Percentiles rank a stretch among this genome's conserved stretches.
Conservation (phyloP, 2,329 filamentous ascomycete species). For the Monilinia aucupariae region DNA sequence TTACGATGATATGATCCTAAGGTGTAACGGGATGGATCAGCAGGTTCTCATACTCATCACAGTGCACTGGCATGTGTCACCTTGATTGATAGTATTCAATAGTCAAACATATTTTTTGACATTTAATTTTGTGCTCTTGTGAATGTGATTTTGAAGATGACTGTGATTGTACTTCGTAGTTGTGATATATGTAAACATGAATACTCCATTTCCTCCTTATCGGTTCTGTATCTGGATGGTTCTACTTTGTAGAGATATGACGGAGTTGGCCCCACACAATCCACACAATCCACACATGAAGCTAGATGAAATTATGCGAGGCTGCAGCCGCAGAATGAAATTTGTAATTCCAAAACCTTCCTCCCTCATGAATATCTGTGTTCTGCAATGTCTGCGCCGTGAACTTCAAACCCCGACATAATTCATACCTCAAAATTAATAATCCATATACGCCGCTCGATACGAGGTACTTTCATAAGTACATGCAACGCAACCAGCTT, state of each 20-base stretch:
- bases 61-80: slow-evolving; percentile 8
- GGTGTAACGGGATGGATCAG: slow-evolving; percentile 9
- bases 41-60: slow-evolving; percentile 4
- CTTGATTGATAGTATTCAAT: slow-evolving; percentile 14
- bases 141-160: background rate
- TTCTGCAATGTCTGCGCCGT: background rate
- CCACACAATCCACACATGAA: slow-evolving; percentile 8
- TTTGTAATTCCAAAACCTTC: background rate
- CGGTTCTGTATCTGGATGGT: background rate
- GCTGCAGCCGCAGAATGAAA: slow-evolving; percentile 13
- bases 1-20: slow-evolving; percentile 5
- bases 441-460: background rate
- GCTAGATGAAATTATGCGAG: slow-evolving; percentile 7
- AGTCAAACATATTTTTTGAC: slow-evolving; percentile 17
- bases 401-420: background rate
- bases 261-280: background rate
- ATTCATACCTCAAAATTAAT: background rate
- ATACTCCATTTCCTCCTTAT: background rate
- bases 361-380: background rate
- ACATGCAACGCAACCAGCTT: background rate
- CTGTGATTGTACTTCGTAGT: background rate
- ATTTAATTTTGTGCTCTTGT: background rate
- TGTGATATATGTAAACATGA: background rate
- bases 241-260: slow-evolving; percentile 1
- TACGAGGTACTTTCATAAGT: background rate